Evolutionary conservation across 106 monocot species (phyloP).

Genomic region (Phalaenopsis aphrodite): DNA sequence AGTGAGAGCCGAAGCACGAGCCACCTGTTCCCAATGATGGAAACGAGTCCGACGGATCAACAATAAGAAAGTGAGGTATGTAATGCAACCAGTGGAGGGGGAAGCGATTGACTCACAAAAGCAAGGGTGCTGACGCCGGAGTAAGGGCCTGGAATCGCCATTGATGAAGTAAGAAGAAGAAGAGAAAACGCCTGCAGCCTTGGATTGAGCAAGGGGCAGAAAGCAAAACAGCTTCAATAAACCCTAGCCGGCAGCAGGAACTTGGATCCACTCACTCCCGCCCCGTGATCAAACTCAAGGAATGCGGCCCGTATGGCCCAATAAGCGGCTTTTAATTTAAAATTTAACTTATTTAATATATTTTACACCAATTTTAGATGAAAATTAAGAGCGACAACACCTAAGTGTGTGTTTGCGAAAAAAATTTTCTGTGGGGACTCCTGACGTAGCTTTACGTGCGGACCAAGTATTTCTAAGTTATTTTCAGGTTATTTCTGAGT

Average conservation of each 20-base stretch:
- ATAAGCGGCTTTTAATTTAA: neutral
- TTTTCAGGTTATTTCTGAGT: too few species aligned
- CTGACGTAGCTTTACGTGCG: too few species aligned
- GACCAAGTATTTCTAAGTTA: too few species aligned
- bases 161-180: conserved; percentile 6
- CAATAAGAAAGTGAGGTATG: neutral
- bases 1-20: conserved; percentile 48
- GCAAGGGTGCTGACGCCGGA: conserved; percentile 58
- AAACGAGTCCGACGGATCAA: neutral
- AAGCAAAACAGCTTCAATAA: neutral
- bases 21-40: conserved; percentile 34
- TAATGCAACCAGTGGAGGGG: neutral
- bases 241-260: neutral
- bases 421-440: too few species aligned
- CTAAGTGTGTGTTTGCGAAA: too few species aligned
- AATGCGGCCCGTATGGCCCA: neutral
- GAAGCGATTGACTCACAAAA: conserved; percentile 21
- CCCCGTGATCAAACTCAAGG: too few species aligned
- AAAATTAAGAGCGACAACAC: too few species aligned
- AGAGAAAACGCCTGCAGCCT: conserved; percentile 7
- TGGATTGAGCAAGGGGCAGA: neutral
- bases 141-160: conserved; percentile 59
- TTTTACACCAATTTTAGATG: too few species aligned
- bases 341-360: too few species aligned
- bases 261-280: too few species aligned